Evolutionary conservation across 805 yeast genomes (phyloP).

Genomic region (Lipomyces starkeyi): DNA sequence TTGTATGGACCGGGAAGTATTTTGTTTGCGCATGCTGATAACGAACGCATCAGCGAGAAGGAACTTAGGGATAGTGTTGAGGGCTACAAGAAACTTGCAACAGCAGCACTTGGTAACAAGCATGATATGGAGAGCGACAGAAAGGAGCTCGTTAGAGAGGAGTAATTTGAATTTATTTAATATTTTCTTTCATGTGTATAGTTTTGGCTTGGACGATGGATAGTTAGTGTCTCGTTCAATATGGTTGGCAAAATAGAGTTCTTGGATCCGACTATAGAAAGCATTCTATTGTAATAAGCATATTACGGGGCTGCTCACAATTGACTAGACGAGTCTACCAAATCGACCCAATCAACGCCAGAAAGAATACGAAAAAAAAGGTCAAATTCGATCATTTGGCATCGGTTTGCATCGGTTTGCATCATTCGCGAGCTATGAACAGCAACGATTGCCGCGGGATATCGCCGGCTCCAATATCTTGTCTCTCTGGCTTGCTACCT

Average conservation of each 20-base stretch:
- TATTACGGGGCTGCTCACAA: no score
- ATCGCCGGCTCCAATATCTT: no score
- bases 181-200: background rate
- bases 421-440: no score
- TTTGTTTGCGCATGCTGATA: slow-evolving; percentile 35
- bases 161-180: background rate
- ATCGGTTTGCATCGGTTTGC: no score
- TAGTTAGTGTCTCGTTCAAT: background rate
- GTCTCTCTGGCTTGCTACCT: no score
- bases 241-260: background rate
- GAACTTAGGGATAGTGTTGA: slow-evolving; percentile 58
- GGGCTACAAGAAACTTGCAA: slow-evolving; percentile 57
- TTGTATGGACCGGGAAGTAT: slow-evolving; percentile 67
- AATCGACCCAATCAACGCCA: no score
- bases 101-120: slow-evolving; percentile 14
- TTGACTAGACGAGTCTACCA: no score
- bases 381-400: no score
- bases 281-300: no score
- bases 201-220: background rate
- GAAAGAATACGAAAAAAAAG: no score
- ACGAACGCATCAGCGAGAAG: slow-evolving; percentile 43
- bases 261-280: background rate
- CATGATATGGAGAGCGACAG: background rate
- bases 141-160: background rate
- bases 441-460: no score